Base-by-base conservation (phyloP, 1,284 basidiomycete species). In the Melampsora occidentalis region DNA sequence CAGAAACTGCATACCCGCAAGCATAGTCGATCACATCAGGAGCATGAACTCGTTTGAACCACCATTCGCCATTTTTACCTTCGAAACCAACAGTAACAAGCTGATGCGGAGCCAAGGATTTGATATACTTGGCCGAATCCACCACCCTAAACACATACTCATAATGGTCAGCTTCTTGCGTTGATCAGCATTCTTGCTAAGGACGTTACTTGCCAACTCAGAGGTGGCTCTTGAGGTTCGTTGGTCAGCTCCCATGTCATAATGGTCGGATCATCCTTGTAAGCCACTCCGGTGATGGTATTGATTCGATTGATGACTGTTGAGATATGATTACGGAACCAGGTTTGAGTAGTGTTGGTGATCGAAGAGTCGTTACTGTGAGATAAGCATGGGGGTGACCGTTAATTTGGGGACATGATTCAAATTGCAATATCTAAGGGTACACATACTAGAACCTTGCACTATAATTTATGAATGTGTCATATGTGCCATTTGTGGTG, bases 221-320 rank as follows among this genome's bases (percentile, higher is more conserved):
- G 48, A 16, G 73, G 73, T 20, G 71, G 70, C 57, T 71, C 71
- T 63, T 80, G 80, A 14, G 80, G 80, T 66, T 80, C 80, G 66
- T 80, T 80, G 53, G 77, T 71, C 14, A 79, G 78, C 51, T 80
- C 80, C 80, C 80, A 80, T 6, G 79, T 79, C 79, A 80, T 79
- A 71, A 80, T 80, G 28, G 80, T 79, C 0, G 80, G 72, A 69
- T 80, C 79, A 35, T 80, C 69, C 49, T 77, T 78, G 79, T 80
- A 79, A 6, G 78, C 22, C 4, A 78, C 61, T 2, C 80, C 79
- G 68, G 71, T 80, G 78, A 80, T 69, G 10, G 79, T 79, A 65
- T 80, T 80, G 12, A 76, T 66, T 12, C 80, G 69, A 46, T 80
- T 67, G 70, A 80, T 67, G 51, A 80, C 78, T 25, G 73, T 79